Conservation (phyloP, 2,329 filamentous ascomycete species). For the Aspergillus chevalieri region DNA sequence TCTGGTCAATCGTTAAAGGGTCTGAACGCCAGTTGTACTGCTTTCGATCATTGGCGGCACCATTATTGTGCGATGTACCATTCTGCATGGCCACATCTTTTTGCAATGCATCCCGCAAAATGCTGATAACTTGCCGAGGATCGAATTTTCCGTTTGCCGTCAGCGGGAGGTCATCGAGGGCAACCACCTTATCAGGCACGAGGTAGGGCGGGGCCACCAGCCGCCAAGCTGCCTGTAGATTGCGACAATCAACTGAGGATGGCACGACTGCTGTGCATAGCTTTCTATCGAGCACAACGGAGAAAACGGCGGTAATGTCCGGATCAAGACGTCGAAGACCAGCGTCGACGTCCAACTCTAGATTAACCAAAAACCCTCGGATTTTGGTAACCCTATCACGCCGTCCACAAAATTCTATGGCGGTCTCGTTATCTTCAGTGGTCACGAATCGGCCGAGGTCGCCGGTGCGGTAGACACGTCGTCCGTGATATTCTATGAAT, state of each 20-base stretch:
- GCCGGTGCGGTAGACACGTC: conserved; percentile 16
- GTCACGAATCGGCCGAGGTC: conserved; percentile 3
- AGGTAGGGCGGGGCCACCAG: conserved; percentile 8
- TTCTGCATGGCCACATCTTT: neutral
- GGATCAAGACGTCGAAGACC: conserved; percentile 12
- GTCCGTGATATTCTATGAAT: conserved; percentile 13
- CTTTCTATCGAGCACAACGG: conserved; percentile 1
- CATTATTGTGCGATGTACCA: neutral
- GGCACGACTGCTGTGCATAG: conserved; percentile 5
- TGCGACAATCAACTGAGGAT: neutral
- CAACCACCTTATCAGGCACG: conserved; percentile 4
- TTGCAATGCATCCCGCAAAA: neutral
- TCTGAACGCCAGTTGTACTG: neutral
- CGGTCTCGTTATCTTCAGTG: conserved; percentile 3
- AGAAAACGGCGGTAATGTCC: conserved; percentile 10
- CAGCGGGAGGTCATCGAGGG: conserved; percentile 1
- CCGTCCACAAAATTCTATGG: conserved; percentile 21
- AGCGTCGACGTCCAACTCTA: conserved; percentile 27
- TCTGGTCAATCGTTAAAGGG: neutral
- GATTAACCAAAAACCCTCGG: conserved; percentile 31
- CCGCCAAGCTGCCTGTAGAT: neutral
- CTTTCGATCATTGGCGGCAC: neutral
- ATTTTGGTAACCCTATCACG: conserved; percentile 27
- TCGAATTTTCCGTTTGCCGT: conserved; percentile 8
- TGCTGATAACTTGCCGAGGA: neutral